Base-by-base conservation (phyloP, 257 asterid species). In the Solanum chmielewskii region DNA sequence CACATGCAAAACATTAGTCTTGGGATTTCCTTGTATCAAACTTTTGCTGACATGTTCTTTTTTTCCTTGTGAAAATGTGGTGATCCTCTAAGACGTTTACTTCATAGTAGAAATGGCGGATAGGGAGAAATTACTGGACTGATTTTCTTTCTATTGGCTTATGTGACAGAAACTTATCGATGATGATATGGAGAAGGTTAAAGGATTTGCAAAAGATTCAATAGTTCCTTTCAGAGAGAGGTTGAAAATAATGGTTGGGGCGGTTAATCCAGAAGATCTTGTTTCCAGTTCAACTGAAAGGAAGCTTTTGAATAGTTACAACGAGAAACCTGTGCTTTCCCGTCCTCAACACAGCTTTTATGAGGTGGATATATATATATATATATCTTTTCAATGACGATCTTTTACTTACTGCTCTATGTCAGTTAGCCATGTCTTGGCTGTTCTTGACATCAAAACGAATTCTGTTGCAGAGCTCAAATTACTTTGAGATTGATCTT, bases 301-400 rank as follows among this genome's bases (percentile, higher is more conserved):
- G 89, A 96, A 96, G 90, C 96, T 96, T 39, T 88, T 96, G 62
- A 83, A 89, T 27, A 98, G 97, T 4, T 96, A 96, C 94, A 96
- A 96, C 21, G 98, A 95, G 89, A 96, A 95, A 84, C 99, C 98
- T 0, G 98, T 96, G 77, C 98, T 96, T 81, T 96, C 99, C 41
- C 98, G 98, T 37, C 99, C 99, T 86, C 99, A 96, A 78, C 99
- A 96, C 89, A 90, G 78, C 68, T 96, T 96, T 86, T 94, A 93
- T 86, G 92, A 91, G 95, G 99, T 96, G 68, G 62, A 31, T 18
- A 52, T 5, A 60, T 47, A 47, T 4, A 47, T 4, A 44, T 18
- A 52, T 52, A 1, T 52, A 52, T 35, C 6, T 37, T 1, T 8
- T 68, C n/a, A 4, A 20, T 59, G 47, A 47, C n/a, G 39, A 85